phyloP scores from a whole-genome alignment of 805 yeast genomes.

The Lipomyces chichibuensis region DNA sequence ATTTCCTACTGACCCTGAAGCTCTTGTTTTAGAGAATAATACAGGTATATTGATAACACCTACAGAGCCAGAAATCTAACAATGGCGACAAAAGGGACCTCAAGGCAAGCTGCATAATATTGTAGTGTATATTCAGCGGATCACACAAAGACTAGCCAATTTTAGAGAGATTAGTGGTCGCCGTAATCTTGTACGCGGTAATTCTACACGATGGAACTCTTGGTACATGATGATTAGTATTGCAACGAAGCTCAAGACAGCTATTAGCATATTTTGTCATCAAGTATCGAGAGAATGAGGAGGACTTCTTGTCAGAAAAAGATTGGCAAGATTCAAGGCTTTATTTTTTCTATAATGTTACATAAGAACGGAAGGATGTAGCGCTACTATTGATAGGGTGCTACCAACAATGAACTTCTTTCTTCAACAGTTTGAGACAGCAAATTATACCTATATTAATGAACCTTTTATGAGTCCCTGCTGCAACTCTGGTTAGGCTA shows the following conservation, averaged over 20 bases:
- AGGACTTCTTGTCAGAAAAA: not conserved
- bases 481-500: constrained; percentile 9
- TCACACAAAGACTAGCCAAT: not conserved
- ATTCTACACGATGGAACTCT: constrained; percentile 7
- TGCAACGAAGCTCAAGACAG: not conserved
- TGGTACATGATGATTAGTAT: constrained; percentile 4
- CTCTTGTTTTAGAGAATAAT: too few species aligned
- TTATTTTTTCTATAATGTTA: not conserved
- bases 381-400: not conserved
- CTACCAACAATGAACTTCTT: constrained; percentile 5
- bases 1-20: too few species aligned
- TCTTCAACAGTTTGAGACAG: constrained; percentile 6
- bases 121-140: not conserved
- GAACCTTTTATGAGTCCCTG: constrained; percentile 4
- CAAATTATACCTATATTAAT: not conserved
- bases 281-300: not conserved
- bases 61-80: too few species aligned
- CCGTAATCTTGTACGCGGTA: not conserved
- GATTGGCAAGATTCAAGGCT: not conserved
- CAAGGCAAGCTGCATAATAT: constrained; percentile 10
- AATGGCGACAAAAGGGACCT: constrained; percentile 1
- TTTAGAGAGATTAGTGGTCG: not conserved
- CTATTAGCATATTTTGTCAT: not conserved
- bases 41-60: too few species aligned
- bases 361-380: not conserved